These are phyloP conservation scores for Torulaspora microellipsoides DNA, from an alignment of 805 yeast species.

Conservation along the genomic window DNA sequence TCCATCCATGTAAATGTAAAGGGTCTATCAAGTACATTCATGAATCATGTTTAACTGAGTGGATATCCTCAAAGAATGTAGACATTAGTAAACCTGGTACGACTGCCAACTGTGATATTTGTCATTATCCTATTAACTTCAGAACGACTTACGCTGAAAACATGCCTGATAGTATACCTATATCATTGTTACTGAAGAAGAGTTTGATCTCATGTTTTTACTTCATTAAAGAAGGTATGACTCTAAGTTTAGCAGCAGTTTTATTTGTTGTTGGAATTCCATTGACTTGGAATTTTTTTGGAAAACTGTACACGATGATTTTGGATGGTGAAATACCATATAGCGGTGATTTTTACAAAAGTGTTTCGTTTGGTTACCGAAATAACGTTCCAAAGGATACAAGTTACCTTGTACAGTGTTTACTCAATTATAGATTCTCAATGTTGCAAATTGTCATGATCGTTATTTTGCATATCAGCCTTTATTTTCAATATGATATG, in stretches of 20 bases:
- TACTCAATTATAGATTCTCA: constrained; percentile 27
- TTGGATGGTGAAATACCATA: constrained; percentile 51
- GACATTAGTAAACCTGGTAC: constrained; percentile 38
- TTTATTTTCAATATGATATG: constrained; percentile 64
- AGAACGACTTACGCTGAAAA: constrained; percentile 57
- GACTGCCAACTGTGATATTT: constrained; percentile 76
- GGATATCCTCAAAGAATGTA: constrained; percentile 52
- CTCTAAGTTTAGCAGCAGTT: constrained; percentile 28
- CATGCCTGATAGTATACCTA: constrained; percentile 64
- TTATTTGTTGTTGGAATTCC: constrained; percentile 53
- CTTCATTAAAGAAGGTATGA: constrained; percentile 16
- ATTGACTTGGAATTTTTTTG: constrained; percentile 50
- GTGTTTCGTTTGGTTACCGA: constrained; percentile 27
- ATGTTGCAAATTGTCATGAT: constrained; percentile 38
- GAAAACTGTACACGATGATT: constrained; percentile 51
- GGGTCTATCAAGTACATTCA: constrained; percentile 93
- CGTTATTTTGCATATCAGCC: constrained; percentile 40
- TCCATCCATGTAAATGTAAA: constrained; percentile 88
- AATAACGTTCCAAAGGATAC: constrained; percentile 11
- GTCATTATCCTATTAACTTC: constrained; percentile 70
- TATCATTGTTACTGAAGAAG: constrained; percentile 42
- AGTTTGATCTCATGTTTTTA: constrained; percentile 24
- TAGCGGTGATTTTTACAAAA: constrained; percentile 25
- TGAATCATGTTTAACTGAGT: constrained; percentile 83
- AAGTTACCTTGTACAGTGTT: constrained; percentile 15